phyloP scores from a whole-genome alignment of 1,284 basidiomycete genomes.

The Malassezia cuniculi region DNA sequence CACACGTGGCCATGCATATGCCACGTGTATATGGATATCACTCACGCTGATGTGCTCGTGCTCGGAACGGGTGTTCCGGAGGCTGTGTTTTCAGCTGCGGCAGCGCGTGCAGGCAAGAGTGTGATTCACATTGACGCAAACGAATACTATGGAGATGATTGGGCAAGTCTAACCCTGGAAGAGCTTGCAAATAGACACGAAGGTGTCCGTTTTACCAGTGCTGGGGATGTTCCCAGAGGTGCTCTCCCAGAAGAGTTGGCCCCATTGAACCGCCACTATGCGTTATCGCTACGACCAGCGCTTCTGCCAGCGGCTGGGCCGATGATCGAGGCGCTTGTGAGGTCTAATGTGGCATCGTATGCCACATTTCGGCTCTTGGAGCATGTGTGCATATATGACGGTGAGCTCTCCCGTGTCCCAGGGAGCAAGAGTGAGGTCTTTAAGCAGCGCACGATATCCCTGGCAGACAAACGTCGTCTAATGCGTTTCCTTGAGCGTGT shows the following conservation, averaged over 20 bases:
- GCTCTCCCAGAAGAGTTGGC: conserved; percentile 12
- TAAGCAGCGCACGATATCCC: conserved; percentile 62
- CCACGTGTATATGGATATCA: too few relatives aligned
- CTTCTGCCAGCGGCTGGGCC: conserved; percentile 68
- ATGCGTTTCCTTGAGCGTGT: conserved; percentile 60
- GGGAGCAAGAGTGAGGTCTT: conserved; percentile 87
- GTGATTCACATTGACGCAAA: conserved; percentile 8
- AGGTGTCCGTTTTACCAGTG: conserved; percentile 3
- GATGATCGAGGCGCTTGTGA: conserved; percentile 65
- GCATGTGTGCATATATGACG: conserved; percentile 16
- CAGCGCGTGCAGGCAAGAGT: conserved; percentile 8
- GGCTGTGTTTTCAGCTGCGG: conserved; percentile 9
- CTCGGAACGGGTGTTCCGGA: conserved; percentile 14
- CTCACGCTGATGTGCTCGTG: conserved; percentile 11
- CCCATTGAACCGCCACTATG: conserved; percentile 53
- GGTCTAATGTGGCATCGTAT: conserved; percentile 77
- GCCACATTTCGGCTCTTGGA: conserved; percentile 80
- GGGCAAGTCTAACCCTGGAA: conserved; percentile 11
- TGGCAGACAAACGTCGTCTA: conserved; percentile 75
- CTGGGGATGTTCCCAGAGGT: not conserved
- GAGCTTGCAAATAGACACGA: conserved; percentile 6
- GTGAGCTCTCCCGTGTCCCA: conserved; percentile 53
- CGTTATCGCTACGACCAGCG: conserved; percentile 68
- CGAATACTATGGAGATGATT: conserved; percentile 7
- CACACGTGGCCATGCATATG: too few relatives aligned